Evolutionary conservation across 1,284 basidiomycete species (phyloP), one percentile per base, ranked within the genome.

Genomic region (Boletus mariae): DNA sequence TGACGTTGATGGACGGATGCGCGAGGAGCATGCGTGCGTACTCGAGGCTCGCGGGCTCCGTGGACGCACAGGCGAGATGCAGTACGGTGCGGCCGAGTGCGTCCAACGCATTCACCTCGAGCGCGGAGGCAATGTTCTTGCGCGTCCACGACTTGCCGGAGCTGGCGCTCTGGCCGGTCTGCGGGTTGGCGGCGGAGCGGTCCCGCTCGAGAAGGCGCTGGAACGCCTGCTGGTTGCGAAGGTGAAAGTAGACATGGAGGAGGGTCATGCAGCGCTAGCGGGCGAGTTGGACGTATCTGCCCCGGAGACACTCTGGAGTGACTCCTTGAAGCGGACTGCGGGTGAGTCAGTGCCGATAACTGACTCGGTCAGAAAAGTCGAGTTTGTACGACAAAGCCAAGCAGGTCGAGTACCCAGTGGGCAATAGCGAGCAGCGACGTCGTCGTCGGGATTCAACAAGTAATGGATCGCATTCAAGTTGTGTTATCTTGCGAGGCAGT

Each of bases 11-110:
- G 26, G 75, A 73, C 1, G 91, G 86, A 61, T 93, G 87, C 10
- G 83, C 80, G 47, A 98, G 78, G n/a, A 98, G 75, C 47, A 90
- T 76, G 47, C 84, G 78, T 47, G 94, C 82, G 69, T 90, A 98
- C 64, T 94, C 89, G 59, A 90, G 70, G 37, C 85, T 82, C 32
- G 84, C 80, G 2, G 82, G 72, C 13, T 81, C 78, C 25, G 74
- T 69, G 23, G 81, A 78, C 9, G 84, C 72, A 49, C 87, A 87
- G 0, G 89, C 90, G 44, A 95, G 81, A 68, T 98, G 96, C 8
- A 98, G 78, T 1, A 91, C 87, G 0, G 92, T 92, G 51, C 88
- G 75, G 8, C 91, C 92, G 26, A 87, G 74, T 61, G 74, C 68
- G 67, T 94, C 91, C 31, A 82, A 74, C 3, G 84, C 79, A 62